phyloP scores from a whole-genome alignment of 169 alveolate genomes.

The Amoebophrya sp. region DNA sequence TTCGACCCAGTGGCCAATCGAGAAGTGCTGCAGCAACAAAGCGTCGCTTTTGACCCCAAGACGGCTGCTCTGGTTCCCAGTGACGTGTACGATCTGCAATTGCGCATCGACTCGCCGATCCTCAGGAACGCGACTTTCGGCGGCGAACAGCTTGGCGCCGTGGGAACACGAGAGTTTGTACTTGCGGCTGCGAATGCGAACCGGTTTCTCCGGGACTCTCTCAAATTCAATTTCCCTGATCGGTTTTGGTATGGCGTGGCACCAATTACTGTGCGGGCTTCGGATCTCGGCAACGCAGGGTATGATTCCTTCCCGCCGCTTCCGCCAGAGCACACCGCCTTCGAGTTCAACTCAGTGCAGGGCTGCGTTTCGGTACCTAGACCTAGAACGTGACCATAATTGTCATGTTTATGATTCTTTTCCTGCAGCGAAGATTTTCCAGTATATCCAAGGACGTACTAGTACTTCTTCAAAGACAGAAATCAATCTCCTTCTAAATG shows the following conservation, averaged over 20 bases:
- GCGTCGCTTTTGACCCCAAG: not conserved
- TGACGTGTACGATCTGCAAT: not conserved
- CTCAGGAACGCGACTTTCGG: not conserved
- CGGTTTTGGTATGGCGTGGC: not conserved
- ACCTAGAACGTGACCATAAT: no score
- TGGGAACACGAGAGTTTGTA: not conserved
- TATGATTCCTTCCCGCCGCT: not conserved
- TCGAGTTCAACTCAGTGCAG: constrained; percentile 12
- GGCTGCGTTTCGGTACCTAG: not conserved
- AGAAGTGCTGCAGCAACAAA: not conserved
- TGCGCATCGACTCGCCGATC: constrained; percentile 9
- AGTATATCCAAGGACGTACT: no score
- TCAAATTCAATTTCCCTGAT: not conserved
- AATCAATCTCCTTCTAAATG: no score
- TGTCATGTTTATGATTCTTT: no score
- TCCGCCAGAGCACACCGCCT: constrained; percentile 2
- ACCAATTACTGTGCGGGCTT: not conserved
- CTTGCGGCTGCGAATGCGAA: not conserved
- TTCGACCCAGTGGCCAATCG: no score
- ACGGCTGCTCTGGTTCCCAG: not conserved
- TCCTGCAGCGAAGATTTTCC: no score
- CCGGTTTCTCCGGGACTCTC: not conserved
- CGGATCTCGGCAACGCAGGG: constrained; percentile 4
- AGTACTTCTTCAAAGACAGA: no score
- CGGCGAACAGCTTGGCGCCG: not conserved